Evolutionary conservation across 352 stramenopile genomes (phyloP), one percentile per base, ranked within the genome.

Genomic region (Peronosclerospora sorghi): DNA sequence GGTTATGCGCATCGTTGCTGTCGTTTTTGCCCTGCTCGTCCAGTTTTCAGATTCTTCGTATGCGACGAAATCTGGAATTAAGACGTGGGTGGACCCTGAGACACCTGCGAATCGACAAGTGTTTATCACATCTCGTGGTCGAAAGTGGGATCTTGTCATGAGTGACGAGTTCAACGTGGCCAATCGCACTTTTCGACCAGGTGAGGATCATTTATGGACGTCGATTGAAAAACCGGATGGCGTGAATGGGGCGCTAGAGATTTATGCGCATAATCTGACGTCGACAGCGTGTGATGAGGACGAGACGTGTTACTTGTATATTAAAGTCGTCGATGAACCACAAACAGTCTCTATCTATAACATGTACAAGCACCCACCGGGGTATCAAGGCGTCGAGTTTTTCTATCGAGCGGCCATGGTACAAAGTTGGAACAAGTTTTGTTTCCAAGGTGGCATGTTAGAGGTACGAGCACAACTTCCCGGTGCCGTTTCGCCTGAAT

Each of bases 341-440:
- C 59, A 60, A 20, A 48, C 48, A 5, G 57, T 78, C 18, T 54
- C 50, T 4, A 77, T 82, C 17, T 92, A 86, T 32, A 72, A 96
- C 35, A 58, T 50, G 46, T 76, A 71, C 41, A 57, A 29, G 10
- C 50, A 60, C 15, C 65, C 65, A 27, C 65, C 65, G 0, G 39
- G 45, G 0, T 72, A 52, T 39, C 18, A 57, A 2, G 51, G 62
- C 27, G 43, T 46, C 4, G 45, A 52, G 15, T 70, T 70, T 38
- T 66, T 56, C 54, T 70, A 70, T 32, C 65, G 69, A 8, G 75
- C 65, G 7, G 90, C 72, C 6, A 93, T 95, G 81, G 40, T 96
- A 1, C 85, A 95, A 53, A 77, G 62, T 0, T 97, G 87, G 87
- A 95, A 96, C 54, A 96, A 96, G 39, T 97, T 97, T 52, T 97